Evolutionary conservation across 2,329 filamentous ascomycete species (phyloP), one percentile per base, ranked within the genome.

Genomic region (Claviceps quebecensis): DNA sequence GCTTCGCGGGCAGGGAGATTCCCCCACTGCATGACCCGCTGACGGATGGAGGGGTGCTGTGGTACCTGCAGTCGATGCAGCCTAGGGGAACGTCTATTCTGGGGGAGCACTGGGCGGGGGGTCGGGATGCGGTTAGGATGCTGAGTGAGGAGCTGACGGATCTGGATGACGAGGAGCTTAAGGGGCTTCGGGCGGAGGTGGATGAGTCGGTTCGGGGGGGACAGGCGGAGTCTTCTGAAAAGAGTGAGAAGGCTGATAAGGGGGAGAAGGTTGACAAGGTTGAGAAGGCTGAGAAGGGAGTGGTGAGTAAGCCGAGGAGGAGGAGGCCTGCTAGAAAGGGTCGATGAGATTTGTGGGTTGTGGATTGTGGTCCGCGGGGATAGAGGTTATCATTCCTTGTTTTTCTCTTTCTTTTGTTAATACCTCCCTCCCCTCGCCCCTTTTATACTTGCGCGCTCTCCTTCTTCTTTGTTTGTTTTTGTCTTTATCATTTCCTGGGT

Each of bases 61-160:
- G 89, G 88, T 95, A 95, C 65, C 77, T 95, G 53, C 79, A 86
- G 61, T 76, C 80, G 8, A 94, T 94, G 62, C 80, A 93, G 49
- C 84, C 86, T 1, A 51, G 80, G 50, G 91, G 89, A 52, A 95
- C 88, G 0, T 91, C 84, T 0, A 79, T 91, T 9, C 73, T 86
- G 51, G 84, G 84, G 56, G 86, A 91, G 66, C 76, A 81, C 49
- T 67, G 64, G 63, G 61, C 56, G 74, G 81, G 78, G 0, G 86
- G 83, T 2, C 76, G 83, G 37, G 85, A 90, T 51, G 80, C 85
- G 1, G 68, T 74, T 38, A 70, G 76, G 29, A 72, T 71, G 58
- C 81, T 91, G 66, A 94, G 87, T 60, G 90, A 95, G 66, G 87
- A 91, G 58, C 74, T 96, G 22, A 94, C 86, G 52, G 91, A 96